Base-by-base conservation (phyloP, 148 eudicot genomes). In the Limonium bicolor region DNA sequence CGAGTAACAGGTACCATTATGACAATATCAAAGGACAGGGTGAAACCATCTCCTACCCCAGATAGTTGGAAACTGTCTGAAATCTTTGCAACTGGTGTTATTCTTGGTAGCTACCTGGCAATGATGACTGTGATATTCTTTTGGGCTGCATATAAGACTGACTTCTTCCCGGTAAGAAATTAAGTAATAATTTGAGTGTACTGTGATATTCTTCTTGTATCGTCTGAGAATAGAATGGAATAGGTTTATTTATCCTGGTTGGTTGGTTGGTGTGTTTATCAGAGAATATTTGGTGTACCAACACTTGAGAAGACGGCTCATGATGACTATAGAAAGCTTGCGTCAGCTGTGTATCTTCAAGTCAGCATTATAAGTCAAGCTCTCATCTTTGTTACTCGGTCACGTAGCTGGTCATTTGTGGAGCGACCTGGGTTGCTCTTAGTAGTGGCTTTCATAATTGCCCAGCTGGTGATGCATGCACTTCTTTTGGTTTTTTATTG, bases 101-200 rank as follows among this genome's bases (percentile, higher is more conserved):
- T 90, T 62, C 85, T 90, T 44, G 99, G 99, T 45, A 70, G 82
- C 53, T 90, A 90, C 64, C 64, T 90, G 64, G 99, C 99, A 20
- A 61, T 90, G 85, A 90, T 90, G 95, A 90, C 99, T 0, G 95
- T 90, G 54, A 90, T 90, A 63, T 90, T 90, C 75, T 90, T 85
- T 54, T 90, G 99, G 99, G 93, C 88, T 1, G 97, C 95, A 27
- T 90, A 85, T 25, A 87, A 90, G 57, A 90, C 99, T 5, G 59
- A 78, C 55, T 90, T 90, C 76, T 90, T 90, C 57, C 95, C 99
- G 43, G 99, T 90, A 69, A 41, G 68, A 27, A 25, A 7, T 30
- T 7, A 4, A 9, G 19, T 36, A 18, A 36, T 2, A 15, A 36
- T 13, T 6, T 4, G 4, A 14, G 59, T 41, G n/a, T 27, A 0